Evolutionary conservation across 1,284 basidiomycete species (phyloP).

Genomic region (Cryptococcus maquisensis): DNA sequence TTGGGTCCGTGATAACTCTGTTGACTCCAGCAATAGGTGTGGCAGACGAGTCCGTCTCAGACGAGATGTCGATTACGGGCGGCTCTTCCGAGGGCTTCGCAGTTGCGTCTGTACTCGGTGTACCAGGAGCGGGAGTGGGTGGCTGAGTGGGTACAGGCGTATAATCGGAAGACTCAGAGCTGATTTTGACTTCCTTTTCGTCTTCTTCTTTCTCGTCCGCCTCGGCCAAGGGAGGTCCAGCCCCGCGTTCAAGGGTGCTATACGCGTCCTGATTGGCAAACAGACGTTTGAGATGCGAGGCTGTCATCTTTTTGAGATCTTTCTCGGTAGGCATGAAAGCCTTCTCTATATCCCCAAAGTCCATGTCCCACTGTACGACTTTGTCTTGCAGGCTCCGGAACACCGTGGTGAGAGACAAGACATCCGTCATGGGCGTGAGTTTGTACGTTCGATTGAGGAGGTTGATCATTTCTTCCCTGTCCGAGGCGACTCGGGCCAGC

Average conservation of each 20-base stretch:
- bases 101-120: neutral
- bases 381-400: constrained; percentile 84
- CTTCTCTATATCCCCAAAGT: constrained; percentile 57
- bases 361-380: constrained; percentile 82
- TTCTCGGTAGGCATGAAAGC: constrained; percentile 50
- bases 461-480: constrained; percentile 68
- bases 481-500: constrained; percentile 66
- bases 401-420: constrained; percentile 81
- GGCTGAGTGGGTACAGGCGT: constrained; percentile 15
- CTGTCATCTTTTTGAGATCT: constrained; percentile 47
- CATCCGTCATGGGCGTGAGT: constrained; percentile 74
- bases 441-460: constrained; percentile 76
- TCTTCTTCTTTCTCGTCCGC: constrained; percentile 57
- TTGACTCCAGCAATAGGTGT: constrained; percentile 25
- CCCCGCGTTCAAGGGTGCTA: constrained; percentile 37
- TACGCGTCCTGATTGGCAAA: constrained; percentile 53
- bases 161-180: constrained; percentile 10
- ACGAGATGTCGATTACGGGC: constrained; percentile 2
- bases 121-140: constrained; percentile 10
- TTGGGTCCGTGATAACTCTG: constrained; percentile 8
- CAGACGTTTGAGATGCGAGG: constrained; percentile 51
- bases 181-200: constrained; percentile 52
- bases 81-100: neutral
- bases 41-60: constrained; percentile 11
- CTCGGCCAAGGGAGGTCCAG: neutral